A percentile compares a stretch with the other conserved stretches of the same genome.
These are phyloP conservation scores for Fusarium decemcellulare DNA, from an alignment of 2,329 filamentous ascomycete genomes.

Conservation along the genomic window DNA sequence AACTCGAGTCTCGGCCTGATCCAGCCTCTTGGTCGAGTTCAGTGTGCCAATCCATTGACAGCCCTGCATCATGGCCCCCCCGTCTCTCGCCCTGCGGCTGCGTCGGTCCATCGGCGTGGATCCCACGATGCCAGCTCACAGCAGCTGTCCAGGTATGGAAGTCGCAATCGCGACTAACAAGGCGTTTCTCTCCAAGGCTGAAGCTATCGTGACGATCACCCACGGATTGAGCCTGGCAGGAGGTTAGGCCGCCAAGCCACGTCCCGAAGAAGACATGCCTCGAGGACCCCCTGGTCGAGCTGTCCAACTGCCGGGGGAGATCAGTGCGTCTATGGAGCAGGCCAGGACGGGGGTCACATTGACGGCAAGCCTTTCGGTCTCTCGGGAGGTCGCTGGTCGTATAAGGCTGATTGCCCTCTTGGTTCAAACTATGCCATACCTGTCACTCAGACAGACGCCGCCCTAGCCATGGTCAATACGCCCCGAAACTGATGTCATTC, in stretches of 20 bases:
- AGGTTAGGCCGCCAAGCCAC: neutral
- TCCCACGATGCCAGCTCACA: constrained; percentile 5
- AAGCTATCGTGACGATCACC: constrained; percentile 25
- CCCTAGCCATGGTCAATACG: constrained; percentile 10
- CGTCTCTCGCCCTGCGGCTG: neutral
- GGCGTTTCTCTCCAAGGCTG: constrained; percentile 13
- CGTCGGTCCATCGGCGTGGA: constrained; percentile 37
- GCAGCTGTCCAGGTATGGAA: constrained; percentile 16
- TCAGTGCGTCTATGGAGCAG: neutral
- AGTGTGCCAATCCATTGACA: neutral
- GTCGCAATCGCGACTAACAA: constrained; percentile 41
- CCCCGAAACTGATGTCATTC: constrained; percentile 26
- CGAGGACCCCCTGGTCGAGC: neutral
- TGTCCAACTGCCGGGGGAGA: constrained; percentile 10
- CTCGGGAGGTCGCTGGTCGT: constrained; percentile 6
- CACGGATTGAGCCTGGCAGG: constrained; percentile 12
- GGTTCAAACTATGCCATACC: neutral
- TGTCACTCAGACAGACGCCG: neutral
- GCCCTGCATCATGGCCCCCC: neutral
- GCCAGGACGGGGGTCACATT: neutral
- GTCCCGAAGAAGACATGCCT: constrained; percentile 6
- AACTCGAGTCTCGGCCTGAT: too few species aligned
- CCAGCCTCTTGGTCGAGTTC: neutral
- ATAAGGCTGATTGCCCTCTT: constrained; percentile 16
- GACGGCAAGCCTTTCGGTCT: neutral